A percentile compares a stretch with the other conserved stretches of the same genome.
phyloP scores from a whole-genome alignment of 2,329 filamentous ascomycete genomes.

The Arthrobotrys iridis region DNA sequence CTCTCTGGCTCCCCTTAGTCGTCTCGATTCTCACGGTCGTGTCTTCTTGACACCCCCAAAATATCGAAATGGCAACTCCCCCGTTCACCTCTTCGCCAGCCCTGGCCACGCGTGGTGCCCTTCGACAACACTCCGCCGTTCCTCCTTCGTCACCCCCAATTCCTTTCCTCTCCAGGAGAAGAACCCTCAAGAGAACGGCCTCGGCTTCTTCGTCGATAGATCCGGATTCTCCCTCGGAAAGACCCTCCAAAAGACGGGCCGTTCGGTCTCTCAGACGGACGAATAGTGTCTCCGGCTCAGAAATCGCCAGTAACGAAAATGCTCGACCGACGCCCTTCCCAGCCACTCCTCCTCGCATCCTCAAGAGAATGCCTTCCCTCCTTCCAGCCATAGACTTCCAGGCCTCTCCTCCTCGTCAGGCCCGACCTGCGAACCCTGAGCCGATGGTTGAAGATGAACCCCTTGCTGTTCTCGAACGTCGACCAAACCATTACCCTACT shows the following conservation, averaged over 20 bases:
- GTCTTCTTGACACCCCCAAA: not conserved
- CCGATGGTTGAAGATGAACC: constrained; percentile 59
- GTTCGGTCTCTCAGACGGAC: constrained; percentile 30
- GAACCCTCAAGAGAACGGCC: constrained; percentile 39
- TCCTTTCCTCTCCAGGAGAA: constrained; percentile 25
- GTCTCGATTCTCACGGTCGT: not conserved
- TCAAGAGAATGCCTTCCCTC: constrained; percentile 73
- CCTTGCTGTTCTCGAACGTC: not conserved
- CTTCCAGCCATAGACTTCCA: constrained; percentile 79
- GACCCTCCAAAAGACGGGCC: constrained; percentile 41
- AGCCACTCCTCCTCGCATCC: constrained; percentile 59
- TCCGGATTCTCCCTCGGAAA: constrained; percentile 39
- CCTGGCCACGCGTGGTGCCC: constrained; percentile 14
- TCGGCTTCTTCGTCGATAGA: constrained; percentile 44
- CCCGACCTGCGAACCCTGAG: constrained; percentile 69
- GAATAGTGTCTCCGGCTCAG: constrained; percentile 31
- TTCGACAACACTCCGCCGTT: constrained; percentile 29
- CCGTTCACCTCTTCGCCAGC: constrained; percentile 45
- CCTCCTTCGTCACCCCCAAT: constrained; percentile 38
- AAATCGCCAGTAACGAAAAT: constrained; percentile 26
- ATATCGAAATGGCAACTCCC: constrained; percentile 37
- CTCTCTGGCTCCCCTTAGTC: constrained; percentile 7
- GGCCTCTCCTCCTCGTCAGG: constrained; percentile 76
- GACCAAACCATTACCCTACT: constrained; percentile 77
- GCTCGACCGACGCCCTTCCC: constrained; percentile 17